A percentile compares a stretch with the other conserved stretches of the same genome.
These are phyloP conservation scores for Pichia cactophila DNA, from an alignment of 1,139 yeast genomes.

Conservation along the genomic window DNA sequence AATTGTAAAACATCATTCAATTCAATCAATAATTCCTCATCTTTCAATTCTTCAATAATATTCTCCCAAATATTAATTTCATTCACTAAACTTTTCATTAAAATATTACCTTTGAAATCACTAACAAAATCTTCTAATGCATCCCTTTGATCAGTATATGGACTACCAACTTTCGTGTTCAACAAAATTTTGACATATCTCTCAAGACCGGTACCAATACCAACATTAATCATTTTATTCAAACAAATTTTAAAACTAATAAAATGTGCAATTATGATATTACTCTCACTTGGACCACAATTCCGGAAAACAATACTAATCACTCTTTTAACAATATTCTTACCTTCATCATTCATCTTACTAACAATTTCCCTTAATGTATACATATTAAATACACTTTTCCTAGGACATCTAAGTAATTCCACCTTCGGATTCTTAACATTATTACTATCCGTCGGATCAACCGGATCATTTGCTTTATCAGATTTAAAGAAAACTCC, in stretches of 20 bases:
- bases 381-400: slow-evolving; percentile 17
- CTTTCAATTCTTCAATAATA: slow-evolving; percentile 15
- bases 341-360: slow-evolving; percentile 12
- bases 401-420: slow-evolving; percentile 20
- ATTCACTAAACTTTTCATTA: slow-evolving; percentile 11
- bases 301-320: slow-evolving; percentile 17
- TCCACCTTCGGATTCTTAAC: slow-evolving; percentile 7
- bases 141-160: slow-evolving; percentile 24
- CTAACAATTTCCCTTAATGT: slow-evolving; percentile 15
- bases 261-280: slow-evolving; percentile 25
- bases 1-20: slow-evolving; percentile 31
- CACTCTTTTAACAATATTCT: slow-evolving; percentile 20
- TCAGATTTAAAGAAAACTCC: slow-evolving; percentile 20
- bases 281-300: slow-evolving; percentile 17
- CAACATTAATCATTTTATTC: slow-evolving; percentile 1
- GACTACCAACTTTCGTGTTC: slow-evolving; percentile 20
- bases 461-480: slow-evolving; percentile 9
- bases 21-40: slow-evolving; percentile 8
- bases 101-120: slow-evolving; percentile 22
- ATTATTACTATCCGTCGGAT: slow-evolving; percentile 20
- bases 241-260: slow-evolving; percentile 18
- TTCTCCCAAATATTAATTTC: slow-evolving; percentile 17
- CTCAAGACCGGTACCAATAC: slow-evolving; percentile 9
- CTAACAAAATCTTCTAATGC: slow-evolving; percentile 22
- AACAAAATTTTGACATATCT: slow-evolving; percentile 25